Evolutionary conservation across 768 basidiomycete species (phyloP), one percentile per base, ranked within the genome.

Genomic region (Naganishia randhawae): DNA sequence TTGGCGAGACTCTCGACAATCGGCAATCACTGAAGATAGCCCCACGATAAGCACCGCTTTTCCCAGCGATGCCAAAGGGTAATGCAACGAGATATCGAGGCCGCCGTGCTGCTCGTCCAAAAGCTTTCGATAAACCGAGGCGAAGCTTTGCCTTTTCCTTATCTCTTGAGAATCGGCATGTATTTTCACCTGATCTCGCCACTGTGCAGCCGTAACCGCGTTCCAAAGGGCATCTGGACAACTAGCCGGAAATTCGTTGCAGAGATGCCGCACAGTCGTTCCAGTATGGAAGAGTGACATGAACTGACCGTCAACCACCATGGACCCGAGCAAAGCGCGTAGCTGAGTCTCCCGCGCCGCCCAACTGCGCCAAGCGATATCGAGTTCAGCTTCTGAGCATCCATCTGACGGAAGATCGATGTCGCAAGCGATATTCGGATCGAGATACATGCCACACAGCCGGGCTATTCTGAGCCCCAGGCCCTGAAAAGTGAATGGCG

Each of bases 261-360:
- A 33, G 29, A 69, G 54, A 33, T 65, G 69, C 4, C 63, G 63
- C 11, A 54, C 37, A 5, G 63, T 63, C 53, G 68, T 32, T 32
- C 35, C 50, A 13, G 37, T 45, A 27, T 48, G 31, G 53, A 55
- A 64, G 9, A 65, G 63, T 33, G 63, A 54, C 64, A 63, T 65
- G 42, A 66, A 50, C 32, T 69, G 69, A 14, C 69, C 69, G 27
- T 69, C 69, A 14, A 69, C 51, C 17, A 69, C 35, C 53, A 65
- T 65, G 29, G 31, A 45, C 17, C 53, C 64, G 2, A 69, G 63
- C 25, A 66, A 32, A 7, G 69, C 57, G 10, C 69, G 52, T 1
- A 69, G 69, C 35, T 65, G 69, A 22, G 63, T 65, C 32, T 69
- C 69, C 25, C 52, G 50, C 14, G 63, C 63, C 10, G 64, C 54